Conservation (phyloP, 176 grass and related monocot genomes). For the Carex parvula region DNA sequence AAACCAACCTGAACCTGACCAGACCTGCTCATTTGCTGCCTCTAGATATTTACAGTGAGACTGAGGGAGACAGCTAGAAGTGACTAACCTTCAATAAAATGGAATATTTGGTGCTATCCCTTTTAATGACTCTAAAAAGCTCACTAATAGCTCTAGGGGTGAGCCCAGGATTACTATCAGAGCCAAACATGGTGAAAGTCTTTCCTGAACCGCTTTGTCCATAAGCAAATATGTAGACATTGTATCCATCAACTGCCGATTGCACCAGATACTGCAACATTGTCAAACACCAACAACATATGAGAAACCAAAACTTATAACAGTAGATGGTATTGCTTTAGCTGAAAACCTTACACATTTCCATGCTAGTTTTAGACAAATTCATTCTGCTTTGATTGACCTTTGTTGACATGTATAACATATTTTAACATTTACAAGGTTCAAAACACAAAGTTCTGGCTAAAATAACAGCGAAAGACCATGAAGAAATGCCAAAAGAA, state of each 20-base stretch:
- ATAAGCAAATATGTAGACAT: constrained; percentile 99
- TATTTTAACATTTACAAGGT: not conserved
- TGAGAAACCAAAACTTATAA: not conserved
- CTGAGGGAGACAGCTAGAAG: not conserved
- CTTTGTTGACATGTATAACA: not conserved
- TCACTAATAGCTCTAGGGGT: constrained; percentile 83
- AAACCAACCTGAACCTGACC: not conserved
- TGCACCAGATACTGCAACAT: constrained; percentile 90
- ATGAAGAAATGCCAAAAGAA: not conserved
- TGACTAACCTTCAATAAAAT: constrained; percentile 83
- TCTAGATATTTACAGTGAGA: not conserved
- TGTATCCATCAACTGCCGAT: constrained; percentile 98
- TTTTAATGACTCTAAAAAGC: constrained; percentile 96
- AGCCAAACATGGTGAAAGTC: constrained; percentile 97
- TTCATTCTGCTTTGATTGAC: not conserved
- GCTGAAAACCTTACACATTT: not conserved
- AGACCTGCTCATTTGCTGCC: not conserved
- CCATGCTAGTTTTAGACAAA: not conserved
- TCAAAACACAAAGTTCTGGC: not conserved
- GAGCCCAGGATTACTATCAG: constrained; percentile 77
- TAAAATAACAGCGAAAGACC: not conserved
- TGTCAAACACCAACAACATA: not conserved
- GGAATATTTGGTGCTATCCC: constrained; percentile 91
- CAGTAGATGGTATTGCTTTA: not conserved
- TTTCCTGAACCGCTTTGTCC: constrained; percentile 99